A percentile compares a stretch with the other conserved stretches of the same genome.
Conservation (phyloP, 345 rosid species). For the Corymbia maculata region DNA sequence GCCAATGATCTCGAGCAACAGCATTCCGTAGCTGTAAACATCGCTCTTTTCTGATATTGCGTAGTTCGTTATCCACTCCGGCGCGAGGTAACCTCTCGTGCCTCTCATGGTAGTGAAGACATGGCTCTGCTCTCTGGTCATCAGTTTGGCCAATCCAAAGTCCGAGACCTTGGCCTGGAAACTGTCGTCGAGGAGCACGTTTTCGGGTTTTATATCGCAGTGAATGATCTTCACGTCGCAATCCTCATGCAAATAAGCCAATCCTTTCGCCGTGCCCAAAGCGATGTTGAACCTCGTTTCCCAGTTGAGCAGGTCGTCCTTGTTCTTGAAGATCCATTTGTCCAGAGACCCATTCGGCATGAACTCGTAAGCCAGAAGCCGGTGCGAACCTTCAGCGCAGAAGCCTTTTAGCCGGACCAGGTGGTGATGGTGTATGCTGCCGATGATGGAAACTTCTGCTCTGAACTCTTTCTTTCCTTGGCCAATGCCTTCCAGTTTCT, state of each 20-base stretch:
- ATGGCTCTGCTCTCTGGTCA: constrained; percentile 87
- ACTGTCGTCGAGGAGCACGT: constrained; percentile 69
- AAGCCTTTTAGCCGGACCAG: constrained; percentile 91
- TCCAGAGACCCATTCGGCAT: constrained; percentile 83
- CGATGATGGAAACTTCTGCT: constrained; percentile 90
- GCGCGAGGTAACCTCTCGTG: constrained; percentile 90
- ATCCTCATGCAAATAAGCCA: constrained; percentile 95
- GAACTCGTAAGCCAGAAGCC: constrained; percentile 83
- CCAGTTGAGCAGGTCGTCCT: constrained; percentile 51
- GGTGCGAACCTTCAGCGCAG: constrained; percentile 74
- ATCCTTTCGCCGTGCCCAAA: constrained; percentile 84
- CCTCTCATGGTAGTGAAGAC: constrained; percentile 92
- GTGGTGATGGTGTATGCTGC: constrained; percentile 87
- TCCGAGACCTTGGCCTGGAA: constrained; percentile 88
- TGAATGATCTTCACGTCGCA: constrained; percentile 77
- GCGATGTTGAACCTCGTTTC: constrained; percentile 77
- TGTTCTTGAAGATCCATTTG: constrained; percentile 71
- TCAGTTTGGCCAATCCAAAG: constrained; percentile 91
- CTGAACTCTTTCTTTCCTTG: constrained; percentile 95
- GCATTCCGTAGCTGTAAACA: constrained; percentile 92
- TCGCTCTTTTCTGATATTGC: constrained; percentile 93
- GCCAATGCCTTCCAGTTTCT: constrained; percentile 89
- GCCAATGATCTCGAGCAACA: constrained; percentile 75
- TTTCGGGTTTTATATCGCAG: constrained; percentile 93
- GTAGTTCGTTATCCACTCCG: constrained; percentile 89